Evolutionary conservation across 2,329 filamentous ascomycete species (phyloP).

Genomic region (Elsinoe perseae): DNA sequence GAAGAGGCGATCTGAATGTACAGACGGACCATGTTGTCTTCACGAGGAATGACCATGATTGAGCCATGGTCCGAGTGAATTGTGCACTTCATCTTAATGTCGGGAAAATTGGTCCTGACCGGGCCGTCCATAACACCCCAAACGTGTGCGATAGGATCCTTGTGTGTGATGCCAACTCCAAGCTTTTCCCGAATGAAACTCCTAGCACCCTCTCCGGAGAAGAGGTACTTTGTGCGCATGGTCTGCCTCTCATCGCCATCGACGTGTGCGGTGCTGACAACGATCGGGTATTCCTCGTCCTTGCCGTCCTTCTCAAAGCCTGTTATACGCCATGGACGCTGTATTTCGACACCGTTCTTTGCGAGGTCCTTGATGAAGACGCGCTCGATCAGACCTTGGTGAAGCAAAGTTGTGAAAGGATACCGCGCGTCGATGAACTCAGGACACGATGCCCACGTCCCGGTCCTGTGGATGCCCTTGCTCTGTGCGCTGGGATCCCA

Average conservation of each 20-base stretch:
- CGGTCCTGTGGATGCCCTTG: conserved; percentile 52
- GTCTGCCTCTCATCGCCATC: conserved; percentile 65
- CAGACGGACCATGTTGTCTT: conserved; percentile 48
- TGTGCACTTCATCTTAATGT: conserved; percentile 62
- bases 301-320: conserved; percentile 53
- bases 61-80: conserved; percentile 57
- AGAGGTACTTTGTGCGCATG: conserved; percentile 54
- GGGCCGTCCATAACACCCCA: conserved; percentile 63
- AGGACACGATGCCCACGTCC: conserved; percentile 79
- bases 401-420: conserved; percentile 55
- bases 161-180: conserved; percentile 57
- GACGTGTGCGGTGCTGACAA: conserved; percentile 67
- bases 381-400: conserved; percentile 55
- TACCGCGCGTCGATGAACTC: conserved; percentile 64
- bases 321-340: conserved; percentile 55
- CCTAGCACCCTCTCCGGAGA: conserved; percentile 55
- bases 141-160: conserved; percentile 56
- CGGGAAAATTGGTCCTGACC: conserved; percentile 55
- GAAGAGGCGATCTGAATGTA: conserved; percentile 56
- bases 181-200: conserved; percentile 56
- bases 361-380: conserved; percentile 55
- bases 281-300: conserved; percentile 66
- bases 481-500: conserved; percentile 50
- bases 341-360: conserved; percentile 49
- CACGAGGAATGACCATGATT: conserved; percentile 55